These are phyloP conservation scores for Ustilago xerochloae DNA, from an alignment of 1,284 basidiomycete genomes.

Conservation along the genomic window DNA sequence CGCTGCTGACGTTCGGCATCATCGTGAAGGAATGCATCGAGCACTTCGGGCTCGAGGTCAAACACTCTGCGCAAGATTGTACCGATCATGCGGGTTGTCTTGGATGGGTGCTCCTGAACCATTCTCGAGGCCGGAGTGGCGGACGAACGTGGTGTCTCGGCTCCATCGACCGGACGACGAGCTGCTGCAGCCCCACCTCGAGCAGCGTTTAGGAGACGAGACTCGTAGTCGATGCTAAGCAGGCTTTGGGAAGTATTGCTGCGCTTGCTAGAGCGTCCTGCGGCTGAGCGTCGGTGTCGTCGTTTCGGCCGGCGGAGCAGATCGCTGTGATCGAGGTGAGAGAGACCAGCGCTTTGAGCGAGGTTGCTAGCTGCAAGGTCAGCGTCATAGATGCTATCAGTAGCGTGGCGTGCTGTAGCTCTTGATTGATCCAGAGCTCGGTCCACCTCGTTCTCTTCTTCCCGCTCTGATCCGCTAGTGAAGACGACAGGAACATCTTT, in stretches of 20 bases:
- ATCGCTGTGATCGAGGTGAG: slow-evolving; percentile 20
- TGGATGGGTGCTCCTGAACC: slow-evolving; percentile 22
- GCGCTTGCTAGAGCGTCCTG: slow-evolving; percentile 45
- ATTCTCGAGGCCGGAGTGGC: slow-evolving; percentile 7
- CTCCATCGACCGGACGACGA: slow-evolving; percentile 15
- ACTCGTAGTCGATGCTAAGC: slow-evolving; percentile 37
- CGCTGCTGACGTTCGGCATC: slow-evolving; percentile 20
- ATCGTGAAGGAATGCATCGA: slow-evolving; percentile 41
- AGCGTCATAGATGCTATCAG: slow-evolving; percentile 14
- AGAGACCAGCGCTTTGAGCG: slow-evolving; percentile 45
- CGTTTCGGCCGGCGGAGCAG: slow-evolving; percentile 39
- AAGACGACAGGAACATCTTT: slow-evolving; percentile 28
- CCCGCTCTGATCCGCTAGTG: slow-evolving; percentile 36
- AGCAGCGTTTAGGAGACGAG: slow-evolving; percentile 9
- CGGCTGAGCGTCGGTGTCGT: slow-evolving; percentile 34
- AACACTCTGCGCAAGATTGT: slow-evolving; percentile 45
- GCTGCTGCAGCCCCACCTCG: background rate
- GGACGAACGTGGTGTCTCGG: slow-evolving; percentile 25
- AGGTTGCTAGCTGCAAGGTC: slow-evolving; percentile 43
- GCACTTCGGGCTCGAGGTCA: slow-evolving; percentile 49
- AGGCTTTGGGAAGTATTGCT: slow-evolving; percentile 47
- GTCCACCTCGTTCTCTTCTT: slow-evolving; percentile 5
- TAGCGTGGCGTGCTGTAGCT: slow-evolving; percentile 1
- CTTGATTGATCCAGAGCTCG: background rate
- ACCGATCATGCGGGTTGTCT: slow-evolving; percentile 44